Conservation (phyloP, 2,329 filamentous ascomycete genomes). For the Phaeosphaeriaceae sp. region DNA sequence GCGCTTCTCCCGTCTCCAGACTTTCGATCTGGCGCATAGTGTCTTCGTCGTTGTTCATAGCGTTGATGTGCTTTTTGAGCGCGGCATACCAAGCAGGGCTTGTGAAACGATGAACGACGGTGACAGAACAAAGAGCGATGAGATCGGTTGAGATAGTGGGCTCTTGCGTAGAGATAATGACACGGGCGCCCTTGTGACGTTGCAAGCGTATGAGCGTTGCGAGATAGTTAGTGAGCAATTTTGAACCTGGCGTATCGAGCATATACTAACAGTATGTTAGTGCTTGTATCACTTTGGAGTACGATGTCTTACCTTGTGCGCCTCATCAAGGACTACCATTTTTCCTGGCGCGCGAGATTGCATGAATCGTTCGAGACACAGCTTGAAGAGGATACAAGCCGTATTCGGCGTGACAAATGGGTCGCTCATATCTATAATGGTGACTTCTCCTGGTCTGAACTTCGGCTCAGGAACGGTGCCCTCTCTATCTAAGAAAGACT, state of each 20-base stretch:
- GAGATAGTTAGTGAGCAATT: slow-evolving; percentile 66
- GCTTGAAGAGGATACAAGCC: slow-evolving; percentile 75
- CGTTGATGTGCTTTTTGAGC: slow-evolving; percentile 54
- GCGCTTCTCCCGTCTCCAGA: slow-evolving; percentile 57
- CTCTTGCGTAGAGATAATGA: slow-evolving; percentile 79
- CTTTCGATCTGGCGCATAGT: slow-evolving; percentile 56
- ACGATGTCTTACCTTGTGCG: slow-evolving; percentile 65
- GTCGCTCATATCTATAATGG: slow-evolving; percentile 75
- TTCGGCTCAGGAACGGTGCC: slow-evolving; percentile 14
- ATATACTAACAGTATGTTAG: slow-evolving; percentile 59
- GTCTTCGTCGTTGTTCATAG: slow-evolving; percentile 29
- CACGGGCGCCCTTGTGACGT: slow-evolving; percentile 69
- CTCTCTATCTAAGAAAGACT: slow-evolving; percentile 64
- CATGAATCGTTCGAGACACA: slow-evolving; percentile 71
- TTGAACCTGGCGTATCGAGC: slow-evolving; percentile 60
- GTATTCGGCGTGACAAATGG: slow-evolving; percentile 70
- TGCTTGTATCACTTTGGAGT: neutral
- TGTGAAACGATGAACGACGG: slow-evolving; percentile 74
- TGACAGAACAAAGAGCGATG: slow-evolving; percentile 74
- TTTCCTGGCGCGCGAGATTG: slow-evolving; percentile 55
- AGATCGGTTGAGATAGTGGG: slow-evolving; percentile 72
- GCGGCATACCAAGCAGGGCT: slow-evolving; percentile 67
- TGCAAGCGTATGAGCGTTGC: slow-evolving; percentile 71
- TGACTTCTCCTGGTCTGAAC: slow-evolving; percentile 59
- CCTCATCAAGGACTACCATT: slow-evolving; percentile 75